These are phyloP conservation scores for Closterium sp. DNA, from an alignment of 139 green algal genomes.

Conservation along the genomic window DNA sequence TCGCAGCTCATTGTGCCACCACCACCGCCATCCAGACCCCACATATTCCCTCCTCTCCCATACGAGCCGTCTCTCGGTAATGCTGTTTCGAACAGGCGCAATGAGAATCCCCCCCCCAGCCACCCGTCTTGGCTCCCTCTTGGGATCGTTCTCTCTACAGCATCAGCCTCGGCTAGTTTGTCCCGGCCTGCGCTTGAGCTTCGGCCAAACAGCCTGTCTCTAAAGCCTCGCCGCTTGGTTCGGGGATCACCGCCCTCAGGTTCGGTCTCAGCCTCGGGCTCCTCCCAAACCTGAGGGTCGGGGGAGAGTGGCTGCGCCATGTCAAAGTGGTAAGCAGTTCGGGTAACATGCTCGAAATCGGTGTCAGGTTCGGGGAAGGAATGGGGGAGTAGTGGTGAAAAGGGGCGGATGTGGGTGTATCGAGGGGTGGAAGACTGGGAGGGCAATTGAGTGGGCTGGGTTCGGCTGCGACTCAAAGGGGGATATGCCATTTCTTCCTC, in stretches of 20 bases:
- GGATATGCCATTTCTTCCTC: background rate
- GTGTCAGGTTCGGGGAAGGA: too few species aligned
- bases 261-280: background rate
- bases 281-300: background rate
- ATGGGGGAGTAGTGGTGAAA: background rate
- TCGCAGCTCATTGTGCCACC: background rate
- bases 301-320: background rate
- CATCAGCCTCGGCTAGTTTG: background rate
- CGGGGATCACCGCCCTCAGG: background rate
- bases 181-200: background rate
- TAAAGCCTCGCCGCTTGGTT: background rate
- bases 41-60: background rate
- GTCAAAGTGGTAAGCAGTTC: background rate
- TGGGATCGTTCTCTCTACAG: too few species aligned
- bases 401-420: background rate
- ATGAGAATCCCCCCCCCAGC: too few species aligned
- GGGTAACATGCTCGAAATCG: background rate
- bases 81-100: too few species aligned
- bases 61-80: background rate
- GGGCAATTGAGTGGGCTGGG: background rate
- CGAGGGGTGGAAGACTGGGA: background rate
- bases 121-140: too few species aligned
- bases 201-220: background rate
- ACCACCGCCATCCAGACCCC: background rate
- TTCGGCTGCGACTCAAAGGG: background rate